Conservation (phyloP, 805 yeast species). For the Kluyveromyces starmeri region DNA sequence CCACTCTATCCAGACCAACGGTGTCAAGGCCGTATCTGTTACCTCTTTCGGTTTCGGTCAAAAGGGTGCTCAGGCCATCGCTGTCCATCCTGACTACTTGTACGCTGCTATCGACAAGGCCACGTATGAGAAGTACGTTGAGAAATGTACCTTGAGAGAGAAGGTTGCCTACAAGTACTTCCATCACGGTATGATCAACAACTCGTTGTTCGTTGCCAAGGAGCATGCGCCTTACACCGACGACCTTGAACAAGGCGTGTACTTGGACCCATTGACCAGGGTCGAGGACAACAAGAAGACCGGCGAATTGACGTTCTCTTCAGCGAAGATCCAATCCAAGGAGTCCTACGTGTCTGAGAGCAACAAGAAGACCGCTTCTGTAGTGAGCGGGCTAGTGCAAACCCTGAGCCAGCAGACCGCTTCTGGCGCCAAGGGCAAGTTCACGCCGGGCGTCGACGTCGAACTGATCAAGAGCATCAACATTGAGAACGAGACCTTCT, state of each 20-base stretch:
- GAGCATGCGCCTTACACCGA: conserved; percentile 87
- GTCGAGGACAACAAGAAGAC: conserved; percentile 31
- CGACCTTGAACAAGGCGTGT: conserved; percentile 81
- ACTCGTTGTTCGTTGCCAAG: conserved; percentile 87
- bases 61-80: conserved; percentile 95
- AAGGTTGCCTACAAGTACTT: conserved; percentile 86
- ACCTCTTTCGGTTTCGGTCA: conserved; percentile 99
- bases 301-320: conserved; percentile 39
- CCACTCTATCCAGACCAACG: conserved; percentile 86
- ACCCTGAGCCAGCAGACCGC: conserved; percentile 29
- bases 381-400: conserved; percentile 49
- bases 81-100: conserved; percentile 88
- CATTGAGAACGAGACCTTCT: conserved; percentile 79
- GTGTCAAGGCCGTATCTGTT: conserved; percentile 92
- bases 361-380: conserved; percentile 48
- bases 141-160: conserved; percentile 71
- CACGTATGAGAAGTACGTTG: conserved; percentile 62
- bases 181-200: conserved; percentile 89
- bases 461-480: conserved; percentile 79
- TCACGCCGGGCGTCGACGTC: conserved; percentile 74
- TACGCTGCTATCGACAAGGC: conserved; percentile 68
- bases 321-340: conserved; percentile 41
- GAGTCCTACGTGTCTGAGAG: conserved; percentile 34
- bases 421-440: conserved; percentile 42
- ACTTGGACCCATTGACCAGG: conserved; percentile 88